phyloP scores from a whole-genome alignment of 2,329 filamentous ascomycete genomes.

The Myriosclerotinia scirpicola region DNA sequence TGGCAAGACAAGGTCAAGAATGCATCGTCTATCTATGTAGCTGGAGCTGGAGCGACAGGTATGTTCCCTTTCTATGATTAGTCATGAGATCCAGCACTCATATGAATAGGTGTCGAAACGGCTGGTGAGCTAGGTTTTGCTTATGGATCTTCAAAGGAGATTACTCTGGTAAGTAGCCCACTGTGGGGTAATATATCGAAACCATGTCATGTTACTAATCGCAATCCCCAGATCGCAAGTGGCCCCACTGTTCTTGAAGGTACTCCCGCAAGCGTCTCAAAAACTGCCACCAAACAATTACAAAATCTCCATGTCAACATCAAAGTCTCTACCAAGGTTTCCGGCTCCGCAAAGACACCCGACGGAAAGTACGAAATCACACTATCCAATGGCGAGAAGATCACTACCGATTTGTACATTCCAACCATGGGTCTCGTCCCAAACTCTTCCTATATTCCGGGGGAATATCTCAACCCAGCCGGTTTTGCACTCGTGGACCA shows the following conservation, averaged over 20 bases:
- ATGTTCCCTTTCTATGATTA: background rate
- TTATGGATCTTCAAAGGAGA: slow-evolving; percentile 36
- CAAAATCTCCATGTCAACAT: slow-evolving; percentile 53
- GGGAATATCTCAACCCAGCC: slow-evolving; percentile 46
- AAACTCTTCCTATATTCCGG: slow-evolving; percentile 56
- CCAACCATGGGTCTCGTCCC: slow-evolving; percentile 56
- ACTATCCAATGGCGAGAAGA: slow-evolving; percentile 49
- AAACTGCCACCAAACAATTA: slow-evolving; percentile 46
- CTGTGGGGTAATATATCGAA: slow-evolving; percentile 28
- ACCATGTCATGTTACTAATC: background rate
- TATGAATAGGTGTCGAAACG: slow-evolving; percentile 34
- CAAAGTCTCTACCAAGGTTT: slow-evolving; percentile 47
- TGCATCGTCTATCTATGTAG: slow-evolving; percentile 37
- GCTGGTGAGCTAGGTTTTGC: slow-evolving; percentile 41
- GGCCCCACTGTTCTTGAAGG: slow-evolving; percentile 40
- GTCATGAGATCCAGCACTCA: background rate
- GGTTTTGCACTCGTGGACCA: slow-evolving; percentile 53
- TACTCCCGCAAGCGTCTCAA: slow-evolving; percentile 31
- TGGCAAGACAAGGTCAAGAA: slow-evolving; percentile 30
- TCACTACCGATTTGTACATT: slow-evolving; percentile 56
- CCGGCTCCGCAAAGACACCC: slow-evolving; percentile 40
- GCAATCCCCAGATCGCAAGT: slow-evolving; percentile 31
- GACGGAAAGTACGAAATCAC: slow-evolving; percentile 52
- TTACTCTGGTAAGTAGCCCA: slow-evolving; percentile 37
- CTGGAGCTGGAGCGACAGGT: slow-evolving; percentile 39